Percentiles rank a stretch among this genome's conserved stretches.
phyloP scores from a whole-genome alignment of 2,329 filamentous ascomycete genomes.

The Ophiostoma triangulosporum region DNA sequence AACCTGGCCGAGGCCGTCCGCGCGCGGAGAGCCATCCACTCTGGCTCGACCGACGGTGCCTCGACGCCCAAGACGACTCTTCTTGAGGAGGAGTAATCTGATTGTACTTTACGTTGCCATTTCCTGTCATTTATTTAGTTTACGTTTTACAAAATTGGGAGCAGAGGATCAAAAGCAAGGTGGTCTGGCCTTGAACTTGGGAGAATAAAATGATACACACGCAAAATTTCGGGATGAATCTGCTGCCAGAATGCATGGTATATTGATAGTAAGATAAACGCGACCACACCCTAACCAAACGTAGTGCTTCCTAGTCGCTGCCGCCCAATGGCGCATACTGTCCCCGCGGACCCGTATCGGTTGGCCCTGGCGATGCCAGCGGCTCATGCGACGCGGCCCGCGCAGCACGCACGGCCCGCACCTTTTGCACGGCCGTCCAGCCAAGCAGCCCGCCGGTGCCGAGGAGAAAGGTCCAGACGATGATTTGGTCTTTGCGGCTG shows the following conservation, averaged over 20 bases:
- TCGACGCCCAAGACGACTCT: slow-evolving; percentile 28
- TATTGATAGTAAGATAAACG: too few relatives aligned
- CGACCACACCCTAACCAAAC: too few relatives aligned
- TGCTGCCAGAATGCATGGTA: background rate
- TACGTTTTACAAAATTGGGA: background rate
- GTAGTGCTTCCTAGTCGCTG: background rate
- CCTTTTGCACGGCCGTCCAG: slow-evolving; percentile 39
- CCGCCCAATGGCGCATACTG: slow-evolving; percentile 11
- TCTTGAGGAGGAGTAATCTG: slow-evolving; percentile 35
- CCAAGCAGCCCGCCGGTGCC: slow-evolving; percentile 44
- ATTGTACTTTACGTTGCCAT: background rate
- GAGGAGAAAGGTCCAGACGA: slow-evolving; percentile 50
- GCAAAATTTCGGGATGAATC: background rate
- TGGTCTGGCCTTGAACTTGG: background rate
- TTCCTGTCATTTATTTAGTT: background rate
- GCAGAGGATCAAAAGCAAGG: background rate
- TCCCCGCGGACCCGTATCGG: slow-evolving; percentile 4
- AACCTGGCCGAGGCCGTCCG: slow-evolving; percentile 75
- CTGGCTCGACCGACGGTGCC: slow-evolving; percentile 21
- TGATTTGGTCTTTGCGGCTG: slow-evolving; percentile 52
- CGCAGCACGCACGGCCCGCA: background rate
- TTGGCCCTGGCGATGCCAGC: slow-evolving; percentile 3
- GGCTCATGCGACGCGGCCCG: slow-evolving; percentile 1
- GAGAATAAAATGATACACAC: background rate
- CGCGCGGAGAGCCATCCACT: slow-evolving; percentile 48